These are phyloP conservation scores for Sordaria brevicollis DNA, from an alignment of 495 filamentous ascomycete genomes.

Conservation along the genomic window DNA sequence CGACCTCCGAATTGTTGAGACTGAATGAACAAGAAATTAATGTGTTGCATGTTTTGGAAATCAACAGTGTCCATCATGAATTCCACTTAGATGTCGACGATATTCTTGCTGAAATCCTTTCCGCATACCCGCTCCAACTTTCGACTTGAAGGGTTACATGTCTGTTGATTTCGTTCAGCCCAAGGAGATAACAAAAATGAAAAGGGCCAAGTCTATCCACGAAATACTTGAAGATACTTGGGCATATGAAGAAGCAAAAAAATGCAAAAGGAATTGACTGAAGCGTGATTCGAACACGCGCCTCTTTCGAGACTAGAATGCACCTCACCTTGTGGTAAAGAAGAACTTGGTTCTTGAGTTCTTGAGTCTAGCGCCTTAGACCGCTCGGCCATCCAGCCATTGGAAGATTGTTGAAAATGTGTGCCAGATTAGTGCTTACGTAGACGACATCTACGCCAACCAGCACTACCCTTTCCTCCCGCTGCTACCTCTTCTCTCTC, in stretches of 20 bases:
- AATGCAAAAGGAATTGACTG: neutral
- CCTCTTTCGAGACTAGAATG: neutral
- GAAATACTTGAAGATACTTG: neutral
- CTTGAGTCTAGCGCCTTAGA: conserved; percentile 2
- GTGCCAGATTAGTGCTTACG: rapidly evolving
- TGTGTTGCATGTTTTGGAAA: no score
- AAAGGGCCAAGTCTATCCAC: neutral
- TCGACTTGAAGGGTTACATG: no score
- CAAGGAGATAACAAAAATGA: neutral
- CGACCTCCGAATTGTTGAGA: no score
- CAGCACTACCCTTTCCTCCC: neutral
- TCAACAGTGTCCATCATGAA: no score
- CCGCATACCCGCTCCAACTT: no score
- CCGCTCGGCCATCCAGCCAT: conserved; percentile 1
- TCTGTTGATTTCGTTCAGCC: no score
- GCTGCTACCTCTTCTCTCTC: neutral
- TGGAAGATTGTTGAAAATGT: neutral
- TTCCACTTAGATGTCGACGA: no score
- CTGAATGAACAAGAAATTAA: no score
- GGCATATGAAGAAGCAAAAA: neutral
- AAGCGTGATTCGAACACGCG: conserved; percentile 1
- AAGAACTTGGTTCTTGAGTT: conserved; percentile 1
- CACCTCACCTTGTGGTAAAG: neutral
- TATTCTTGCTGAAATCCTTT: no score
- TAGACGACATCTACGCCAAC: neutral